These are phyloP conservation scores for Xylariomycetidae sp. DNA, from an alignment of 2,329 filamentous ascomycete species.

Conservation along the genomic window DNA sequence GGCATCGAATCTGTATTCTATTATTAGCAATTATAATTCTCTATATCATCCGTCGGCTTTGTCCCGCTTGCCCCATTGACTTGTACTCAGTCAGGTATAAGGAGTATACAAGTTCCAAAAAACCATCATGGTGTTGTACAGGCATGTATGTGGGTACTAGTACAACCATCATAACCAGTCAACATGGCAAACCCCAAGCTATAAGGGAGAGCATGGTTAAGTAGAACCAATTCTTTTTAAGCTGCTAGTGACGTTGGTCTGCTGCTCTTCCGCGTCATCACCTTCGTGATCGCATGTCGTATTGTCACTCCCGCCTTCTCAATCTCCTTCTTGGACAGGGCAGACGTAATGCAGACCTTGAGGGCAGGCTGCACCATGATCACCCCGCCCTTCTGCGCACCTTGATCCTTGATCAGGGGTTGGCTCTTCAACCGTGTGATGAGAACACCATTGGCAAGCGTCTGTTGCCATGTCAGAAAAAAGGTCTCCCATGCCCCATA, in stretches of 20 bases:
- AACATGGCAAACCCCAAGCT: too few relatives aligned
- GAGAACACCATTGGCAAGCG: conserved; percentile 80
- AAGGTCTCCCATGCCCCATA: neutral
- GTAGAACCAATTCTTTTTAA: conserved; percentile 22
- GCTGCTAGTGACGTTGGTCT: conserved; percentile 36
- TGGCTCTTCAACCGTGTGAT: conserved; percentile 82
- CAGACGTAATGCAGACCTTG: conserved; percentile 86
- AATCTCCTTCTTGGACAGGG: conserved; percentile 86
- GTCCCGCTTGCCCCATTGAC: too few relatives aligned
- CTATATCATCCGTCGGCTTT: too few relatives aligned
- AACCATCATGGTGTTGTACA: too few relatives aligned
- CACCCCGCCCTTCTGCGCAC: conserved; percentile 61
- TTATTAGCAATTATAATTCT: too few relatives aligned
- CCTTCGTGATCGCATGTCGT: conserved; percentile 88
- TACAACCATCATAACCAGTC: too few relatives aligned
- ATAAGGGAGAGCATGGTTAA: conserved; percentile 5
- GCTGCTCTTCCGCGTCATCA: conserved; percentile 65
- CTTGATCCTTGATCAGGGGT: conserved; percentile 59
- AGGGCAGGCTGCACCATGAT: conserved; percentile 75
- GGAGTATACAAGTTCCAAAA: too few relatives aligned
- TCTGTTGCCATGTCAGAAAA: conserved; percentile 40
- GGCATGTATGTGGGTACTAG: too few relatives aligned
- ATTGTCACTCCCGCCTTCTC: conserved; percentile 89
- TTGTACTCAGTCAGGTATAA: too few relatives aligned
- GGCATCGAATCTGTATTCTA: too few relatives aligned